Evolutionary conservation across 1,139 yeast genomes (phyloP).

Genomic region (Saccharomyces hybrid): DNA sequence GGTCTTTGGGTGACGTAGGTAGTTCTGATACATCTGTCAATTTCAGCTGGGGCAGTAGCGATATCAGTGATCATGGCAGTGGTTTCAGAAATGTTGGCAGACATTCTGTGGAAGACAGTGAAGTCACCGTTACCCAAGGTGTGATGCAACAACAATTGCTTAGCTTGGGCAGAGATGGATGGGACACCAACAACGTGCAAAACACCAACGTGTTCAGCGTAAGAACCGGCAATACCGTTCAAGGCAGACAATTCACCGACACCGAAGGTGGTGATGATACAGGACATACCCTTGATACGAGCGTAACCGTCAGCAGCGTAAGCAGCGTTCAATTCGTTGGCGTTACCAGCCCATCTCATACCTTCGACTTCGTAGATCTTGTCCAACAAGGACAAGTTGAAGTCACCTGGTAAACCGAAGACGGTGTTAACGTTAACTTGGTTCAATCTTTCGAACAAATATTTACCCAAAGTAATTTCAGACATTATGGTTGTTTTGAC

Average conservation of each 20-base stretch:
- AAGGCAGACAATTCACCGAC: slow-evolving; percentile 84
- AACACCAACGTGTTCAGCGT: slow-evolving; percentile 70
- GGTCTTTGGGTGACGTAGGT: slow-evolving; percentile 74
- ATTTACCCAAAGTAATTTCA: slow-evolving; percentile 48
- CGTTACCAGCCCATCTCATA: slow-evolving; percentile 62
- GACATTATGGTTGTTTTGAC: slow-evolving; percentile 25
- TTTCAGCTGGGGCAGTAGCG: slow-evolving; percentile 54
- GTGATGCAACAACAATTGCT: slow-evolving; percentile 53
- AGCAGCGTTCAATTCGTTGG: slow-evolving; percentile 66
- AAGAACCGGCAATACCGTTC: slow-evolving; percentile 78
- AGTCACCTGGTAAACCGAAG: slow-evolving; percentile 66
- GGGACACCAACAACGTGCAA: slow-evolving; percentile 81
- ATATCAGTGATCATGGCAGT: slow-evolving; percentile 57
- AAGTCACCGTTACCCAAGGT: slow-evolving; percentile 82
- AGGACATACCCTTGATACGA: slow-evolving; percentile 54
- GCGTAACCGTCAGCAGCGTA: slow-evolving; percentile 70
- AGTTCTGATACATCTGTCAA: slow-evolving; percentile 67
- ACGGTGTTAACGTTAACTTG: slow-evolving; percentile 47
- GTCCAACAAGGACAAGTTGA: slow-evolving; percentile 57
- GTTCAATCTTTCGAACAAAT: slow-evolving; percentile 53
- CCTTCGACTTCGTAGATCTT: slow-evolving; percentile 54
- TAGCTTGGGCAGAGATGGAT: slow-evolving; percentile 54
- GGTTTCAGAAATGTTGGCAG: slow-evolving; percentile 59
- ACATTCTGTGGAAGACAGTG: slow-evolving; percentile 70
- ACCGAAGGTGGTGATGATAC: slow-evolving; percentile 64